Evolutionary conservation across 1,139 yeast genomes (phyloP).

Genomic region (Hansenula anomala): DNA sequence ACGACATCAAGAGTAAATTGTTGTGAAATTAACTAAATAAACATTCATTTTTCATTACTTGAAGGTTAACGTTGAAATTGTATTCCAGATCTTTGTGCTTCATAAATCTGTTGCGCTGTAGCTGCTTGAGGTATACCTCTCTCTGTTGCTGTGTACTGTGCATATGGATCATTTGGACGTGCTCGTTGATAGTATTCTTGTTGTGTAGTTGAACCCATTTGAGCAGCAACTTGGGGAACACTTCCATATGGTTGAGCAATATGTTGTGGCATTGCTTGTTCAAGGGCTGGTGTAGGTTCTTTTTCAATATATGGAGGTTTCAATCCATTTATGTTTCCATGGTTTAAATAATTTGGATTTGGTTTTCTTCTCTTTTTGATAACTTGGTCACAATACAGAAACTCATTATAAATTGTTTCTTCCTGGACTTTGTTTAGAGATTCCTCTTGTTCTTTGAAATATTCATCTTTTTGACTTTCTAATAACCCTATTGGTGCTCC

Average conservation of each 20-base stretch:
- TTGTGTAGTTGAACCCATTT: too few species aligned
- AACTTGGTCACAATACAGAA: slow-evolving; percentile 28
- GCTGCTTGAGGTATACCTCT: too few species aligned
- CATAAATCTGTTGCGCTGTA: too few species aligned
- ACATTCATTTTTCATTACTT: too few species aligned
- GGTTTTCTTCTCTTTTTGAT: slow-evolving; percentile 34
- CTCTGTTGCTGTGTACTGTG: too few species aligned
- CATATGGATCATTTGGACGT: too few species aligned
- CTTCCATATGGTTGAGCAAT: background rate
- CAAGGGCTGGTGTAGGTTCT: slow-evolving; percentile 7
- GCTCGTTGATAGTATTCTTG: too few species aligned
- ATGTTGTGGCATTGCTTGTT: background rate
- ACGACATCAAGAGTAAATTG: slow-evolving; percentile 34
- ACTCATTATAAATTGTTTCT: slow-evolving; percentile 25
- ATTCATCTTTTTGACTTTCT: slow-evolving; percentile 19
- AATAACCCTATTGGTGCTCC: slow-evolving; percentile 30
- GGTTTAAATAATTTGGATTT: slow-evolving; percentile 40
- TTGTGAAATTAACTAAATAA: slow-evolving; percentile 14
- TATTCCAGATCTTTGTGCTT: too few species aligned
- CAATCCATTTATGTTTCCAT: slow-evolving; percentile 35
- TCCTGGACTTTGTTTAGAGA: slow-evolving; percentile 23
- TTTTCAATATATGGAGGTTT: slow-evolving; percentile 35
- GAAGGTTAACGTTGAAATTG: too few species aligned
- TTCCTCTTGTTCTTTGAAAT: slow-evolving; percentile 21
- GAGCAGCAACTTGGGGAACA: too few species aligned